phyloP scores from a whole-genome alignment of 1,284 basidiomycete genomes.

The Cerrena zonata region DNA sequence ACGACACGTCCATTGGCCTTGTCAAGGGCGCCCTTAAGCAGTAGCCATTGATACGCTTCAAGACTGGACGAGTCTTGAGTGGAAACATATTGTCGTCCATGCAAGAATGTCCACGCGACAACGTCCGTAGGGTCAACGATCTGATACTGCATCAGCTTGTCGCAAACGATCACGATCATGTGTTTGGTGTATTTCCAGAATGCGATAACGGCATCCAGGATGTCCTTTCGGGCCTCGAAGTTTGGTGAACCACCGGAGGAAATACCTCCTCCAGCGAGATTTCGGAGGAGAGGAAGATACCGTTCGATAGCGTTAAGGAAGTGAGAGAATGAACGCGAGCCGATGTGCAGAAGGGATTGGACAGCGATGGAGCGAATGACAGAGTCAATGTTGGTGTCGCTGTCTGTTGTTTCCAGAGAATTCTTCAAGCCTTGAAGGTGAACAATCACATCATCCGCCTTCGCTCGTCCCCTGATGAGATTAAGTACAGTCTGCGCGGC shows the following conservation, averaged over 20 bases:
- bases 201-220: slow-evolving; percentile 61
- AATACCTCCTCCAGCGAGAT: slow-evolving; percentile 47
- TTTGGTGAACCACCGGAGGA: slow-evolving; percentile 38
- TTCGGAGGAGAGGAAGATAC: slow-evolving; percentile 84
- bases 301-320: slow-evolving; percentile 96
- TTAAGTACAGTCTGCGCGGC: slow-evolving; percentile 77
- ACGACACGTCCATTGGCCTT: slow-evolving; percentile 85
- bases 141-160: slow-evolving; percentile 98
- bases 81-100: slow-evolving; percentile 29
- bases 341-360: slow-evolving; percentile 86
- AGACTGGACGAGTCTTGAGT: slow-evolving; percentile 37
- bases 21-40: slow-evolving; percentile 75
- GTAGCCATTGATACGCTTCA: slow-evolving; percentile 73
- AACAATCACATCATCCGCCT: slow-evolving; percentile 73
- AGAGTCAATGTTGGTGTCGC: slow-evolving; percentile 56
- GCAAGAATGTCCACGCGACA: slow-evolving; percentile 77
- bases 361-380: slow-evolving; percentile 77
- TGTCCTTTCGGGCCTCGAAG: slow-evolving; percentile 60
- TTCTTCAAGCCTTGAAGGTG: slow-evolving; percentile 70
- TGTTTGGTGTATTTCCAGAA: slow-evolving; percentile 83
- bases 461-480: slow-evolving; percentile 73
- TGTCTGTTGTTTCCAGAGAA: slow-evolving; percentile 54
- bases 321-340: slow-evolving; percentile 94
- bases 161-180: slow-evolving; percentile 86
- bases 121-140: slow-evolving; percentile 93